Conservation (phyloP, 2,329 filamentous ascomycete species). For the Diaporthe ampelina region DNA sequence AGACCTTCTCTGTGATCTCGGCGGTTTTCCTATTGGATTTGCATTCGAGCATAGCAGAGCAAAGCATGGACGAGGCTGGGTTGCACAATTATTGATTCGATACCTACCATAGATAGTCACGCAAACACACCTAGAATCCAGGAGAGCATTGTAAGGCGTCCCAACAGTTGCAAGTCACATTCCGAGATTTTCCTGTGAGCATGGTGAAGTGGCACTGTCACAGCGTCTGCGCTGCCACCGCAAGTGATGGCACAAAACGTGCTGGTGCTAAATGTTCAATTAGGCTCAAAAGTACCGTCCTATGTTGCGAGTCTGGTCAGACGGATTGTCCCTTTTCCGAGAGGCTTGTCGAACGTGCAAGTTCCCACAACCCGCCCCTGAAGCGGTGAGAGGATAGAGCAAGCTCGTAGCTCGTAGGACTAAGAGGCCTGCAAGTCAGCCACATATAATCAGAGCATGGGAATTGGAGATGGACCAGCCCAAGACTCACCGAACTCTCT, state of each 20-base stretch:
- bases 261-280: neutral
- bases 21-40: constrained; percentile 1
- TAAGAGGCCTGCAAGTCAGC: neutral
- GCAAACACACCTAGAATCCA: constrained; percentile 11
- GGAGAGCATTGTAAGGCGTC: neutral
- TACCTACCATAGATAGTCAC: neutral
- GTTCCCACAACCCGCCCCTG: neutral
- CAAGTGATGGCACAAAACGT: neutral
- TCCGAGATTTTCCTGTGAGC: neutral
- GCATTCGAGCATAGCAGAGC: constrained; percentile 20
- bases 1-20: constrained; percentile 11
- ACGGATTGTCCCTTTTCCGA: neutral
- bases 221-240: too few relatives aligned
- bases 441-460: neutral
- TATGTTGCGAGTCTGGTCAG: neutral
- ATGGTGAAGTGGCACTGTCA: neutral
- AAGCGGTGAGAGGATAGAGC: neutral
- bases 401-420: neutral
- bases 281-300: neutral
- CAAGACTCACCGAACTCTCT: constrained; percentile 19
- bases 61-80: neutral
- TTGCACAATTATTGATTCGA: neutral
- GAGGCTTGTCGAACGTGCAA: neutral
- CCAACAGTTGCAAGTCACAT: neutral
- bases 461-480: neutral